phyloP scores from a whole-genome alignment of 2,329 filamentous ascomycete species.

The Aspergillus fumigatiaffinis region DNA sequence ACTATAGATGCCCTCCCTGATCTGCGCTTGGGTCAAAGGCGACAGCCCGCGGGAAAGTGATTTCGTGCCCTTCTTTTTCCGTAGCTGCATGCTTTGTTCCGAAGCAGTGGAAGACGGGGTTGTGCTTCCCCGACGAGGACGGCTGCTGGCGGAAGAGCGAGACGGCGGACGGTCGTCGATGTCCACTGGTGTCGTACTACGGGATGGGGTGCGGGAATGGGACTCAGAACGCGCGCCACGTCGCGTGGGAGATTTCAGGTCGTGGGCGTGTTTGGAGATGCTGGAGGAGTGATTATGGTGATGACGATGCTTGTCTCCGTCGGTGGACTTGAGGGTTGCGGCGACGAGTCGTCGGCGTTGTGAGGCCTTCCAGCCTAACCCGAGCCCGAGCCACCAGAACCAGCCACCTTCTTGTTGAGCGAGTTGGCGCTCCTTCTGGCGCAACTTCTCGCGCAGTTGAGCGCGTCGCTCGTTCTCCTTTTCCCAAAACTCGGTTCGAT shows the following conservation, averaged over 20 bases:
- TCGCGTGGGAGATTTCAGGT: constrained; percentile 26
- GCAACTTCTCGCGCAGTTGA: constrained; percentile 66
- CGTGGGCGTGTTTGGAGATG: constrained; percentile 25
- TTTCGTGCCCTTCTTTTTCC: constrained; percentile 30
- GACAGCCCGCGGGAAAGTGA: constrained; percentile 29
- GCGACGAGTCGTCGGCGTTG: constrained; percentile 28
- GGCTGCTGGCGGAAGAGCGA: constrained; percentile 27
- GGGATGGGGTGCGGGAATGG: constrained; percentile 41
- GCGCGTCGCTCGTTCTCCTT: constrained; percentile 86
- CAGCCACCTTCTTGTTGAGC: constrained; percentile 66
- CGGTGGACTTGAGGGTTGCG: constrained; percentile 23
- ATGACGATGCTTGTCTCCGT: constrained; percentile 27
- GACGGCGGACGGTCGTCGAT: constrained; percentile 35
- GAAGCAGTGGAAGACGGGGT: constrained; percentile 25
- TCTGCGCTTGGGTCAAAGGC: constrained; percentile 36
- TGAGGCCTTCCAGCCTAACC: constrained; percentile 46
- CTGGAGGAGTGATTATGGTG: constrained; percentile 28
- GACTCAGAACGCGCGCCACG: constrained; percentile 37
- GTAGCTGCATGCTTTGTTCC: constrained; percentile 27
- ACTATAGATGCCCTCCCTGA: constrained; percentile 29
- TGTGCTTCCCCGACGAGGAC: constrained; percentile 34
- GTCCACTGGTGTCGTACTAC: constrained; percentile 39
- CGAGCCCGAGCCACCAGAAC: constrained; percentile 87
- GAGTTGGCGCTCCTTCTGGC: constrained; percentile 63
- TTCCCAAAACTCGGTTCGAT: constrained; percentile 93